These are phyloP conservation scores for Boletus pseudopeckii DNA, from an alignment of 768 basidiomycete genomes.

Conservation along the genomic window DNA sequence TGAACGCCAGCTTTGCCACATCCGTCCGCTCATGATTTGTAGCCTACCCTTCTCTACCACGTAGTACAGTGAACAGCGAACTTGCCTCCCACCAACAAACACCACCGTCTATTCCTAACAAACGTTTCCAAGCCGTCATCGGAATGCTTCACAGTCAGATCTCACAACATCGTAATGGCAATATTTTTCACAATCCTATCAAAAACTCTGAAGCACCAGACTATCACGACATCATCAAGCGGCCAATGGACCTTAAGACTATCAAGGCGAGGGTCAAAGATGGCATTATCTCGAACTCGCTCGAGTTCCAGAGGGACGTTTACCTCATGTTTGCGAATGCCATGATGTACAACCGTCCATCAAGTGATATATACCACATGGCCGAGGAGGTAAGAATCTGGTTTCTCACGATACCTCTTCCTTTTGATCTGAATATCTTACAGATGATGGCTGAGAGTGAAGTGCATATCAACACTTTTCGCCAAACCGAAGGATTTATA, in stretches of 20 bases:
- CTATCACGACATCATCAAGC: conserved; percentile 87
- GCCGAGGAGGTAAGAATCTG: conserved; percentile 73
- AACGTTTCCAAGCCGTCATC: conserved; percentile 80
- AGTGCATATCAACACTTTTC: conserved; percentile 59
- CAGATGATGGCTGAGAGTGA: conserved; percentile 81
- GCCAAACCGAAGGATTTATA: conserved; percentile 73
- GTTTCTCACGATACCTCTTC: not conserved
- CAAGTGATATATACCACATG: conserved; percentile 84
- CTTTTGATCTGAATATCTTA: not conserved
- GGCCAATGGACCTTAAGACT: conserved; percentile 95
- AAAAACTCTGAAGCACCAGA: conserved; percentile 85
- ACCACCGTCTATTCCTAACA: conserved; percentile 41
- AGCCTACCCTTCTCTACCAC: conserved; percentile 23
- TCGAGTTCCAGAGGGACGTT: conserved; percentile 88
- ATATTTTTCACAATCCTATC: conserved; percentile 89
- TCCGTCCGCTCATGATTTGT: conserved; percentile 1
- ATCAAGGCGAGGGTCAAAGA: conserved; percentile 86
- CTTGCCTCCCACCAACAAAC: conserved; percentile 12
- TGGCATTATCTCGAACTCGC: conserved; percentile 72
- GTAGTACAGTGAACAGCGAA: conserved; percentile 16
- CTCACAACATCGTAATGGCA: conserved; percentile 81
- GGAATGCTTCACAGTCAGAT: conserved; percentile 78
- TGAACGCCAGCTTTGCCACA: not conserved
- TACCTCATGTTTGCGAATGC: conserved; percentile 96
- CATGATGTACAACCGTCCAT: conserved; percentile 92